Evolutionary conservation across 2,329 filamentous ascomycete species (phyloP).

Genomic region (Nigrospora sphaerica): DNA sequence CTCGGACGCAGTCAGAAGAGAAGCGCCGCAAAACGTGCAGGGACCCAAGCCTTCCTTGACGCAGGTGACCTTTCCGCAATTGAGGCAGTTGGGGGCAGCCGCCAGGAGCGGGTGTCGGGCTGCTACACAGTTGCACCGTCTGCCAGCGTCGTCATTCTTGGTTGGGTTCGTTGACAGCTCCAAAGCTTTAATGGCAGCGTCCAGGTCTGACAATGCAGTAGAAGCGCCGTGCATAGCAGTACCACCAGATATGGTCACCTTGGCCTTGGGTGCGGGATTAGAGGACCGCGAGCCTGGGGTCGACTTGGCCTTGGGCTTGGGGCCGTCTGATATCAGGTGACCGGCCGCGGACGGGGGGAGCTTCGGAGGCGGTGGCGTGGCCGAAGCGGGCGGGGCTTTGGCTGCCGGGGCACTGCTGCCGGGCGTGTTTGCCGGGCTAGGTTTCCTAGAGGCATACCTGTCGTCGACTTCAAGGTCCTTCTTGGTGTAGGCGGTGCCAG

Average conservation of each 20-base stretch:
- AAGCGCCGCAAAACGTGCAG: constrained; percentile 80
- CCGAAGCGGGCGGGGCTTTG: constrained; percentile 44
- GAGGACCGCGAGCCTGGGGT: constrained; percentile 44
- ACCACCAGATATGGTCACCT: constrained; percentile 68
- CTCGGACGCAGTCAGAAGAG: constrained; percentile 65
- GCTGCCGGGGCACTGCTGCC: constrained; percentile 29
- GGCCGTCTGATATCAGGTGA: constrained; percentile 73
- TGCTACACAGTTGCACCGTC: constrained; percentile 82
- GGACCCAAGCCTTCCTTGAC: constrained; percentile 89
- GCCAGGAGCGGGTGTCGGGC: constrained; percentile 78
- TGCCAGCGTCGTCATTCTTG: constrained; percentile 48
- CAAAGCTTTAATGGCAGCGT: constrained; percentile 78
- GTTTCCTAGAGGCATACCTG: constrained; percentile 53
- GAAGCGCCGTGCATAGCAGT: constrained; percentile 77
- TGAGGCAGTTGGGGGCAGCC: constrained; percentile 89
- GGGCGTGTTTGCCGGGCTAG: constrained; percentile 31
- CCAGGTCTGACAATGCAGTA: constrained; percentile 61
- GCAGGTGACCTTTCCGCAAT: constrained; percentile 92
- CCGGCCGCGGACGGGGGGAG: constrained; percentile 64
- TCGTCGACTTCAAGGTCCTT: constrained; percentile 56
- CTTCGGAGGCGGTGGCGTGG: constrained; percentile 39
- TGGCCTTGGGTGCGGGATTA: constrained; percentile 50
- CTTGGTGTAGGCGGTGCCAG: constrained; percentile 69
- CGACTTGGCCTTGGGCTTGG: constrained; percentile 50
- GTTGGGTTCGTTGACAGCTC: constrained; percentile 89